These are phyloP conservation scores for Jackrogersella minutella DNA, from an alignment of 495 filamentous ascomycete species.

Conservation along the genomic window DNA sequence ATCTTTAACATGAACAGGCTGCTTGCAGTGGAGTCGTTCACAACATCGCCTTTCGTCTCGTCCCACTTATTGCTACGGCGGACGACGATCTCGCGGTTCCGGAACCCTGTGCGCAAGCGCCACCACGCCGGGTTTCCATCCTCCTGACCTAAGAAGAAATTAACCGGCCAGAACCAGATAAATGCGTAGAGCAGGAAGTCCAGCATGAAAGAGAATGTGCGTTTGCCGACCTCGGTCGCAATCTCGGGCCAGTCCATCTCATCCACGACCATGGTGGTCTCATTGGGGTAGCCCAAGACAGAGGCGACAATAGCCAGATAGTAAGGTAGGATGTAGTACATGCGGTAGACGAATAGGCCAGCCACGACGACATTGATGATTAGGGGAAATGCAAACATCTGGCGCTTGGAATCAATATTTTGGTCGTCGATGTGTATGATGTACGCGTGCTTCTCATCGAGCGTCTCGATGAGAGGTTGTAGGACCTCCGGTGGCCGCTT, in stretches of 20 bases:
- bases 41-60: constrained; percentile 54
- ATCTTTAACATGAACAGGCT: constrained; percentile 49
- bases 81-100: constrained; percentile 75
- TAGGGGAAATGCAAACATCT: constrained; percentile 77
- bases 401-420: constrained; percentile 69
- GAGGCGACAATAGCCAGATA: constrained; percentile 70
- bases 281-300: constrained; percentile 66
- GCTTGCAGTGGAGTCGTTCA: constrained; percentile 42
- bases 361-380: constrained; percentile 71
- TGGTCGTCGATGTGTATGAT: constrained; percentile 78
- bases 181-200: constrained; percentile 76
- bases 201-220: constrained; percentile 67
- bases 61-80: constrained; percentile 71
- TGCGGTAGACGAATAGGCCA: constrained; percentile 65
- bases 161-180: constrained; percentile 76
- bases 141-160: constrained; percentile 66
- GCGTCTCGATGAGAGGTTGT: constrained; percentile 65
- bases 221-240: constrained; percentile 56
- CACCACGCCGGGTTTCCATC: constrained; percentile 68
- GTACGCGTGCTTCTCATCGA: constrained; percentile 73
- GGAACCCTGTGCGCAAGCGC: constrained; percentile 75
- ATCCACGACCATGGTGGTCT: constrained; percentile 64
- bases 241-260: constrained; percentile 60
- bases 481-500: constrained; percentile 64
- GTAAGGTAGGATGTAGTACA: constrained; percentile 66